These are phyloP conservation scores for Tinospora cordifolia DNA, from an alignment of 164 flowering plant species.

Conservation along the genomic window DNA sequence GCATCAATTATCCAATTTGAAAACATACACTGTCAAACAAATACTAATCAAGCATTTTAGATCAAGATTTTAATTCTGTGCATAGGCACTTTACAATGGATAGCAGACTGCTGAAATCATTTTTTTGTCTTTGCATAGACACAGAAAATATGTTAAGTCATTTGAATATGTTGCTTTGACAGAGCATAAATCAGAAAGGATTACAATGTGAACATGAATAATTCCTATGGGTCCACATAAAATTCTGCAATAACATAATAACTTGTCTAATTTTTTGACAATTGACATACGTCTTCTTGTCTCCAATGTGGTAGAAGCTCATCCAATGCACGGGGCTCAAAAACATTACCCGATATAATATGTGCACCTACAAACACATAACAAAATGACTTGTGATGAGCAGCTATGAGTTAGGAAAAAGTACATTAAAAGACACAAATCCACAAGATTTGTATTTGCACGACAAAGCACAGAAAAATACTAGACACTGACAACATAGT, in stretches of 20 bases:
- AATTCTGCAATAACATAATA: neutral
- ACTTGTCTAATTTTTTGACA: neutral
- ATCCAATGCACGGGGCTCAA: slow-evolving; percentile 88
- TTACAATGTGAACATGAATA: neutral
- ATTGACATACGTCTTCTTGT: slow-evolving; percentile 53
- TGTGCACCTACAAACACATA: slow-evolving; percentile 63
- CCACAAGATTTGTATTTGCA: neutral
- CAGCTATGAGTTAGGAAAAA: slow-evolving; percentile 1
- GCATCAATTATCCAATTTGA: too few relatives aligned
- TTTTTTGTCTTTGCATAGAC: too few relatives aligned
- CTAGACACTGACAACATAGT: neutral
- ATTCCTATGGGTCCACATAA: neutral
- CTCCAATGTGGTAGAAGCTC: slow-evolving; percentile 91
- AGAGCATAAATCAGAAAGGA: neutral
- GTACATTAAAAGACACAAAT: neutral
- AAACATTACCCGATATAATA: slow-evolving; percentile 90
- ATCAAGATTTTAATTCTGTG: too few relatives aligned
- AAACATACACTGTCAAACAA: too few relatives aligned
- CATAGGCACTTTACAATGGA: neutral
- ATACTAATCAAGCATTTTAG: too few relatives aligned
- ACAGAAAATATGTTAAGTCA: too few relatives aligned
- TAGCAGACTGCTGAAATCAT: too few relatives aligned
- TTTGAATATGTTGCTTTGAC: neutral
- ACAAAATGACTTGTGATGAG: slow-evolving; percentile 4
- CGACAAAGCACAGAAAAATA: neutral